Base-by-base conservation (phyloP, 2,329 filamentous ascomycete species). In the Erysiphe neolycopersici region DNA sequence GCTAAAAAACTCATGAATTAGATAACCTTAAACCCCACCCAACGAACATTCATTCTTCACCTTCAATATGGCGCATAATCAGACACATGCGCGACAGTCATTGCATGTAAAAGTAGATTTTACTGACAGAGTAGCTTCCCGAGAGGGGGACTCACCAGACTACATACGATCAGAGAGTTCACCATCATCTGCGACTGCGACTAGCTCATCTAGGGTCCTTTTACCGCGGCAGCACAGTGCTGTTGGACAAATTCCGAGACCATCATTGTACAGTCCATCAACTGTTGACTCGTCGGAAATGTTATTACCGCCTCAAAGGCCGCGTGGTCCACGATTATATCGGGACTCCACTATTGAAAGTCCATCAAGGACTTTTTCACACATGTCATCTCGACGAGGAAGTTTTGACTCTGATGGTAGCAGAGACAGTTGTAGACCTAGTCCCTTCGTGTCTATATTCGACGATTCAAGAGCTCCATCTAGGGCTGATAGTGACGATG, bases 21-120 rank as follows among this genome's bases (percentile, higher is more conserved):
- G 33, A 16, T 17, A 8, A 6, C 6, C 13, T 17, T 9, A 16
- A 36, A 8, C 11, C 33, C 33, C n/a, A n/a, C n/a, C 33, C 14
- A 14, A n/a, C 13, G 13, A 36, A 36, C 33, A n/a, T 16, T 11
- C 33, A 36, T 33, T 38, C 10, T 41, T n/a, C 16, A 44, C 43
- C 43, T 44, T 16, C 31, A 53, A 52, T 50, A 44, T 46, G 31
- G 46, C 48, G 19, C 43, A 47, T 33, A 43, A 42, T 12, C 45
- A 43, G 35, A 37, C 38, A 43, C 49, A 36, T n/a, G 16, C 51
- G 18, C 43, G 42, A 39, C 49, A 50, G 37, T 61, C 66, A 48
- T 71, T 72, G 50, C 73, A 76, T 50, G 70, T 78, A 46, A 69
- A 71, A 45, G 64, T 78, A 49, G 76, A 77, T 53, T 75, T 71